These are phyloP conservation scores for Cadophora sp. DNA, from an alignment of 2,329 filamentous ascomycete species.

Conservation along the genomic window DNA sequence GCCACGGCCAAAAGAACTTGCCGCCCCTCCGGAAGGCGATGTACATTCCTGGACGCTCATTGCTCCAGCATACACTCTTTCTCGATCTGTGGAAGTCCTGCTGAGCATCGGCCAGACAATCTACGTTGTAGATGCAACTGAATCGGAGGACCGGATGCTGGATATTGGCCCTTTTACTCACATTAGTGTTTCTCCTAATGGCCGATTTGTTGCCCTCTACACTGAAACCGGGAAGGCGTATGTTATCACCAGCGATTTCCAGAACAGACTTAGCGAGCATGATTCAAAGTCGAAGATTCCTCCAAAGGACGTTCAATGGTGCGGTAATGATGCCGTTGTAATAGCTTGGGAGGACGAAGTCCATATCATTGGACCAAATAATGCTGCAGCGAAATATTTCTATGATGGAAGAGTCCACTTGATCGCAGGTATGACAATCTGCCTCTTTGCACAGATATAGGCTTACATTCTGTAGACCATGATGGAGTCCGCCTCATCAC, in stretches of 20 bases:
- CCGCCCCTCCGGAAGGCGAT: constrained; percentile 75
- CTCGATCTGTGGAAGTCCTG: constrained; percentile 90
- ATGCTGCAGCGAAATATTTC: constrained; percentile 77
- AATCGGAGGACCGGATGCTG: constrained; percentile 89
- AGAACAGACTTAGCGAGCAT: constrained; percentile 90
- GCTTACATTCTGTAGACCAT: constrained; percentile 54
- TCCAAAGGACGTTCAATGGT: constrained; percentile 93
- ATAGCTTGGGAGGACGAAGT: constrained; percentile 98
- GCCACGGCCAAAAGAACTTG: constrained; percentile 84
- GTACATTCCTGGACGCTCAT: constrained; percentile 91
- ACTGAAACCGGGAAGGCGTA: constrained; percentile 85
- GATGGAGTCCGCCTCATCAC: constrained; percentile 92
- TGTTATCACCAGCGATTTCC: constrained; percentile 95
- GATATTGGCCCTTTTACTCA: constrained; percentile 93
- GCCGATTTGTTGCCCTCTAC: constrained; percentile 86
- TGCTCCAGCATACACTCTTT: constrained; percentile 85
- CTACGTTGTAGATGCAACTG: constrained; percentile 84
- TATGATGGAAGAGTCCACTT: constrained; percentile 93
- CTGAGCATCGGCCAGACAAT: constrained; percentile 85
- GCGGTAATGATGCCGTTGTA: constrained; percentile 90
- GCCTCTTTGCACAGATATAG: background rate
- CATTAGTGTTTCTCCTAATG: constrained; percentile 89
- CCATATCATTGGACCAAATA: constrained; percentile 87
- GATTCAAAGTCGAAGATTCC: constrained; percentile 84
- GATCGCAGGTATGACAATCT: constrained; percentile 67